These are phyloP conservation scores for Boletus speciosus DNA, from an alignment of 768 basidiomycete species.

Conservation along the genomic window DNA sequence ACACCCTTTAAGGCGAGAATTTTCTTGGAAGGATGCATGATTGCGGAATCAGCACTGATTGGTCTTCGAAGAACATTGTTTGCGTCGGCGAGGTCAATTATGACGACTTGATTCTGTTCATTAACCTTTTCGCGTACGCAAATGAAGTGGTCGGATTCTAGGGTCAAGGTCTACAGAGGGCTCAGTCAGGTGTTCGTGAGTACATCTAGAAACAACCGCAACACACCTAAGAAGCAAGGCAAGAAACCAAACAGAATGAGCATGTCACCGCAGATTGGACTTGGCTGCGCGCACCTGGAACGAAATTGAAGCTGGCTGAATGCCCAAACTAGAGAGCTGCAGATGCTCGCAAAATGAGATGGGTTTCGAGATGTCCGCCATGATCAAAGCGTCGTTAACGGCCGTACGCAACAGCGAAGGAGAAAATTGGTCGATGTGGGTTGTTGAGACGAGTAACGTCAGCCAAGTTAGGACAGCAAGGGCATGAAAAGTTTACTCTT, in stretches of 20 bases:
- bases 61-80: slow-evolving; percentile 95
- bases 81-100: slow-evolving; percentile 95
- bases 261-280: slow-evolving; percentile 5
- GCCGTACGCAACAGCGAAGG: slow-evolving; percentile 14
- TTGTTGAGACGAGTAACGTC: slow-evolving; percentile 17
- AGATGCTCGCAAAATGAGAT: slow-evolving; percentile 89
- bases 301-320: slow-evolving; percentile 95
- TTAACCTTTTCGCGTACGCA: slow-evolving; percentile 95
- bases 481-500: slow-evolving; percentile 28
- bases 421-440: slow-evolving; percentile 19
- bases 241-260: slow-evolving; percentile 14
- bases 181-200: not conserved
- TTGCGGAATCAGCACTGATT: slow-evolving; percentile 97
- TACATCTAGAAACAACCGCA: not conserved
- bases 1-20: slow-evolving; percentile 91
- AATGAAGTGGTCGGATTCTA: slow-evolving; percentile 98
- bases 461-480: slow-evolving; percentile 11
- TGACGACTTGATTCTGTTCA: slow-evolving; percentile 97
- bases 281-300: slow-evolving; percentile 74
- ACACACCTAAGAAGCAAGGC: slow-evolving; percentile 20
- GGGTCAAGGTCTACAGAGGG: slow-evolving; percentile 71
- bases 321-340: slow-evolving; percentile 91
- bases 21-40: slow-evolving; percentile 97
- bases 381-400: slow-evolving; percentile 20
- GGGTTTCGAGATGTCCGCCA: slow-evolving; percentile 51